Evolutionary conservation across 2,329 filamentous ascomycete species (phyloP), one percentile per base, ranked within the genome.

Genomic region (Furcasterigmium sp.): DNA sequence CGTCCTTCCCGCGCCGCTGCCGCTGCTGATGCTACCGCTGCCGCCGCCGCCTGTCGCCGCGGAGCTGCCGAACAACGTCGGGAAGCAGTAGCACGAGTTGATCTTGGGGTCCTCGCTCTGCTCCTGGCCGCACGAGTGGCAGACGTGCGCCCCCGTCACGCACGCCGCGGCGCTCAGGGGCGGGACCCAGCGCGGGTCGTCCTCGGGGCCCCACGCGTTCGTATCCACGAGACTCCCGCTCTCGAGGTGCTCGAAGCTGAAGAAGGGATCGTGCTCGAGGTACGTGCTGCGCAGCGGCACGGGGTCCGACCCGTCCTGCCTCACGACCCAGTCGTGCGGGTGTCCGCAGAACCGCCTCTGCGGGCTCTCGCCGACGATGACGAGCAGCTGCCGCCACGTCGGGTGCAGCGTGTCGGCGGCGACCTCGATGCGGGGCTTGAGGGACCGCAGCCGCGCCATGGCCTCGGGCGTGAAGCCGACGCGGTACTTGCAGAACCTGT

Each of bases 401-500:
- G 72, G 72, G 45, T 75, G 72, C 35, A 76, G 54, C 1, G 72
- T 76, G 45, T 76, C 73, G 2, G 73, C 73, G 3, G 72, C 71
- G 8, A 76, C 65, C 51, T 76, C 72, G n/a, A 78, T 64, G 14
- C 72, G 63, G 21, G 69, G 65, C 32, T 64, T 57, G 8, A 76
- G 53, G 25, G 60, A 61, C 14, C 62, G 61, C 7, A 80, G 59
- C 2, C 67, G 66, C 28, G 66, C 61, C 57, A 76, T 71, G 4
- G 74, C 69, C 14, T 73, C 70, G 5, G 67, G 63, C 34, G 69
- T 66, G 51, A 79, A 78, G 5, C 70, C 72, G 1, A 72, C 69
- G 35, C 76, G 68, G 53, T 80, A 80, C 53, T 80, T 80, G 68
- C 75, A 80, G 55, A 79, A 76, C 8, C 76, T 67, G 55, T 80